Evolutionary conservation across 768 basidiomycete species (phyloP).

Genomic region (Saitozyma sp.): DNA sequence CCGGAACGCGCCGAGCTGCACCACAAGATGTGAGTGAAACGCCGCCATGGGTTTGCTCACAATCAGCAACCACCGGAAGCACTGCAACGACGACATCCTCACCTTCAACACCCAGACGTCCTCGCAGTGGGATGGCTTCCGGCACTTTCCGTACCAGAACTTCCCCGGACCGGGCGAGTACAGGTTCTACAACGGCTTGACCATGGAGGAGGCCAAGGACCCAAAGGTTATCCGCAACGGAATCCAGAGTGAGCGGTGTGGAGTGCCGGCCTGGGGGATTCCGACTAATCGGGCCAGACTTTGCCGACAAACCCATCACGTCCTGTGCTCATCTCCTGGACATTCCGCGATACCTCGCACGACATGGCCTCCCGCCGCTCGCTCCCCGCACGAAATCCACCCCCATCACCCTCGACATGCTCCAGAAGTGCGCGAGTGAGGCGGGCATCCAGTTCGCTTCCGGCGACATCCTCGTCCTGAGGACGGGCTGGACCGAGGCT

Average conservation of each 20-base stretch:
- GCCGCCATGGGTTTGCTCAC: not conserved
- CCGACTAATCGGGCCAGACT: slow-evolving; percentile 13
- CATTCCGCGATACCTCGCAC: slow-evolving; percentile 14
- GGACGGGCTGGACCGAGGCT: slow-evolving; percentile 30
- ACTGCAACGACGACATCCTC: slow-evolving; percentile 15
- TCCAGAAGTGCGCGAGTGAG: slow-evolving; percentile 16
- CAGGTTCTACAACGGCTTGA: slow-evolving; percentile 20
- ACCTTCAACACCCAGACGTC: slow-evolving; percentile 18
- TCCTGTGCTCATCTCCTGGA: slow-evolving; percentile 27
- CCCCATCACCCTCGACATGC: slow-evolving; percentile 10
- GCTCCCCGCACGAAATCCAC: slow-evolving; percentile 7
- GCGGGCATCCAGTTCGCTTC: slow-evolving; percentile 8
- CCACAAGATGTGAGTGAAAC: slow-evolving; percentile 6
- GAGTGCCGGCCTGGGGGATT: not conserved
- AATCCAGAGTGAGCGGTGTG: slow-evolving; percentile 27
- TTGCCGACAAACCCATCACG: slow-evolving; percentile 20
- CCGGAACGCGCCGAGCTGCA: slow-evolving; percentile 6
- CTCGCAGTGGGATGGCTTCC: slow-evolving; percentile 23
- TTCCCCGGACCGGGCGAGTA: slow-evolving; percentile 30
- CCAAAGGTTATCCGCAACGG: slow-evolving; percentile 16
- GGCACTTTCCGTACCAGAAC: slow-evolving; percentile 28
- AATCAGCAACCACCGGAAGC: slow-evolving; percentile 10
- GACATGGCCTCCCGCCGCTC: slow-evolving; percentile 9
- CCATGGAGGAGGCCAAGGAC: slow-evolving; percentile 19
- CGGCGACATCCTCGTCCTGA: slow-evolving; percentile 30